Base-by-base conservation (phyloP, 2,329 filamentous ascomycete species). In the Colletotrichum nymphaeae region DNA sequence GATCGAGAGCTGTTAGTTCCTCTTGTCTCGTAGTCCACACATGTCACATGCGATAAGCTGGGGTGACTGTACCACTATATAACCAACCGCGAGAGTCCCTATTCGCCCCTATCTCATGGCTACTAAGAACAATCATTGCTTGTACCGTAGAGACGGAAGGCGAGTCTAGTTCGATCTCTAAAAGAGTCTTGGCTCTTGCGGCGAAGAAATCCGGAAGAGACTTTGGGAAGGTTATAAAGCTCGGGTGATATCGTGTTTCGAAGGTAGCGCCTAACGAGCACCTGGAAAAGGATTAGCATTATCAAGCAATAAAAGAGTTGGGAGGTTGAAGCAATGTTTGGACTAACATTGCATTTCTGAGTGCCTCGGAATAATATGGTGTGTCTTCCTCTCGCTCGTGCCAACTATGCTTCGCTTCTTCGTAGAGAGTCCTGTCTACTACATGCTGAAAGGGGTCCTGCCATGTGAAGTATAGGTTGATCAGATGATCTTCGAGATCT, bases 201-300 rank as follows among this genome's bases (percentile, higher is more conserved):
- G 78, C 77, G 60, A 79, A 79, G 55, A 79, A 79, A 14, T 79
- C 77, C 6, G 77, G 69, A 78, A 52, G 79, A 77, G 74, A 84
- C 80, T 52, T 83, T 80, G 71, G 85, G 78, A 76, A 71, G 2
- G 69, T 71, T 14, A 67, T 57, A 3, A 85, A 84, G 3, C 81
- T 83, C 1, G 83, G 83, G 60, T 85, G 83, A 63, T 85, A 84
- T 12, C 82, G 79, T 22, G 82, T 77, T 67, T 85, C 84, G n/a
- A 85, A 85, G 1, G 83, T 82, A 46, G 83, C 83, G 24, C 84
- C 84, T 6, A 85, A 78, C 8, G 83, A 80, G 30, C 83, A 84
- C 80, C 83, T 84, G 32, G 2, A 14, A 19, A 19, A 12, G 37
- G 12, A 22, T 12, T 19, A 37, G 14, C 22, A 59, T 24, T 1